A percentile compares a stretch with the other conserved stretches of the same genome.
Evolutionary conservation across 1,284 basidiomycete species (phyloP).

Genomic region (Ustilago nuda): DNA sequence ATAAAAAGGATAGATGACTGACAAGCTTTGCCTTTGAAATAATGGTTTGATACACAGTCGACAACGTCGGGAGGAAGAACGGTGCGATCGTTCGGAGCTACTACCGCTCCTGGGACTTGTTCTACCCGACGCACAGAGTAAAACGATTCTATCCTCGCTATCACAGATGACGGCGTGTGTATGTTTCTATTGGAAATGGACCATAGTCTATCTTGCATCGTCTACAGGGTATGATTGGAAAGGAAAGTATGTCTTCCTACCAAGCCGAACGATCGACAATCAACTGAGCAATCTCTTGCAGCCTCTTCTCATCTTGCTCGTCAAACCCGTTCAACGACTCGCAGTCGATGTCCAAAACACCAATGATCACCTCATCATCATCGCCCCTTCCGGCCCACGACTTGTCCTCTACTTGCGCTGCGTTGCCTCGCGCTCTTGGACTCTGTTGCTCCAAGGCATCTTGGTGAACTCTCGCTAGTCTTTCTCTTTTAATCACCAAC

Average conservation of each 20-base stretch:
- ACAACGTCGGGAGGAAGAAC: slow-evolving; percentile 35
- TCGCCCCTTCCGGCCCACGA: slow-evolving; percentile 61
- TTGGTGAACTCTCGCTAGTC: slow-evolving; percentile 35
- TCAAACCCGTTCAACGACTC: slow-evolving; percentile 67
- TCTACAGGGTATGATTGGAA: slow-evolving; percentile 11
- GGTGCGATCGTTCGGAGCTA: slow-evolving; percentile 41
- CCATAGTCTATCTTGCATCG: slow-evolving; percentile 2
- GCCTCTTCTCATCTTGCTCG: slow-evolving; percentile 63
- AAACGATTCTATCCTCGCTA: not conserved
- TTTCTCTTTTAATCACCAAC: slow-evolving; percentile 54
- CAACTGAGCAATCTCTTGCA: slow-evolving; percentile 63
- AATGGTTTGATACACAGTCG: slow-evolving; percentile 15
- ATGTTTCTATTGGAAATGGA: not conserved
- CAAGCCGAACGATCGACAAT: slow-evolving; percentile 52
- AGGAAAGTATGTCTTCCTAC: slow-evolving; percentile 11
- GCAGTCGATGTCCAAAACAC: slow-evolving; percentile 71
- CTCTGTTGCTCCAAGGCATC: slow-evolving; percentile 31
- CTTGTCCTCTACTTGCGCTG: slow-evolving; percentile 11
- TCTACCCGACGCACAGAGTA: slow-evolving; percentile 12
- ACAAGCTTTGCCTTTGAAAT: not conserved
- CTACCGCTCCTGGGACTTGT: slow-evolving; percentile 22
- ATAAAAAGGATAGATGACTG: not conserved
- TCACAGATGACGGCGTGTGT: not conserved
- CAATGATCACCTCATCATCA: slow-evolving; percentile 64
- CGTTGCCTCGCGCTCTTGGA: not conserved